Conservation (phyloP, 768 basidiomycete genomes). For the Suillus tomentosus region DNA sequence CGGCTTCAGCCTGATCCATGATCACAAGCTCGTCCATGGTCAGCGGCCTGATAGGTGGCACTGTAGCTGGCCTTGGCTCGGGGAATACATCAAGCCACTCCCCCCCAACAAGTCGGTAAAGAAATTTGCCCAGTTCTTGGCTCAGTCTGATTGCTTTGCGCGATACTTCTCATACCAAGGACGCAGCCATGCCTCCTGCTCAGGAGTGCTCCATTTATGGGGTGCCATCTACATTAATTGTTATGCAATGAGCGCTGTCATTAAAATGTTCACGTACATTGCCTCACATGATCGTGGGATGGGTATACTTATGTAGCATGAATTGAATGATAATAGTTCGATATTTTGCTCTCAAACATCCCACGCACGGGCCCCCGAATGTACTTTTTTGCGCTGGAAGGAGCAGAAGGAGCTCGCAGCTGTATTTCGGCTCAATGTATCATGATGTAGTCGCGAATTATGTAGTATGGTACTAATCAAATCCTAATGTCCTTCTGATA, state of each 20-base stretch:
- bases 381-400: background rate
- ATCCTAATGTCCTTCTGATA: background rate
- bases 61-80: background rate
- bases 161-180: slow-evolving; percentile 1
- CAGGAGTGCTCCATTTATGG: background rate
- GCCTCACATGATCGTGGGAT: background rate
- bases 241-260: slow-evolving; percentile 2
- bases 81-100: slow-evolving; percentile 1
- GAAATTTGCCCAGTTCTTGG: slow-evolving; percentile 2
- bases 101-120: background rate
- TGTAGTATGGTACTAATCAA: slow-evolving; percentile 1
- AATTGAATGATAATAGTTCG: slow-evolving; percentile 3
- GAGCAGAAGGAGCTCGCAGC: too few species aligned
- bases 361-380: background rate
- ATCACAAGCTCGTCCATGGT: background rate
- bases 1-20: background rate
- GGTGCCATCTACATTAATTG: slow-evolving; percentile 4
- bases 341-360: background rate
- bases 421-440: background rate
- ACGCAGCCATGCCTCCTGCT: background rate
- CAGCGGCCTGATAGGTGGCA: background rate
- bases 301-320: slow-evolving; percentile 3
- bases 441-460: background rate
- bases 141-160: background rate
- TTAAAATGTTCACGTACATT: slow-evolving; percentile 1